Evolutionary conservation across 345 rosid species (phyloP), one percentile per base, ranked within the genome.

Genomic region (Luvunga scandens): DNA sequence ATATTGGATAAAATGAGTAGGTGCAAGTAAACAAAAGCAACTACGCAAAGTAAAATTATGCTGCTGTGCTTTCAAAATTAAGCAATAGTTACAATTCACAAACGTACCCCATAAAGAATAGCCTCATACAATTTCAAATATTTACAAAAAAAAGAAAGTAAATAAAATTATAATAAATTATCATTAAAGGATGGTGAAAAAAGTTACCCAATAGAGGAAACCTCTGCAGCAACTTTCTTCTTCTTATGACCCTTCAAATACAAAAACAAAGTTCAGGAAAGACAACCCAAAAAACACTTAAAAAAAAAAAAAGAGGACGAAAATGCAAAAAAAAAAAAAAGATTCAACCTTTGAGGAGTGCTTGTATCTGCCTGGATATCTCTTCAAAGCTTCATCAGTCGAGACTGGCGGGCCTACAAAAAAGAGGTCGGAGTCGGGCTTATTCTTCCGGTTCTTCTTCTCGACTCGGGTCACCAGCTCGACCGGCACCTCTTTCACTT

Each of bases 321-420:
- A 34, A 8, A 33, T 50, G 56, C 1, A 50, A 2, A 39, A 7
- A 28, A 48, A 30, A 10, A n/a, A n/a, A n/a, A n/a, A n/a, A n/a
- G n/a, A n/a, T n/a, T 0, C 6, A 60, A 82, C 88, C 83, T 60
- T 24, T 24, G 30, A 10, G 0, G 45, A 0, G 76, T 45, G 69
- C 6, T 38, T 60, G 25, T 62, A 39, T 10, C 55, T 5, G 2
- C 31, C 31, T 2, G 87, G 91, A 87, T 89, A 88, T 69, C 12
- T 72, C 8, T 31, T 1, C 12, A 13, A 16, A 5, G 91, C 85
- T 76, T 86, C 86, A 1, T 42, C 67, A 5, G 21, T 60, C 1
- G 86, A 45, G 65, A 86, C 21, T 0, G 84, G 86, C 2, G 70
- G 28, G 1, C 87, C 87, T 6, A 48, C 18, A 6, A 87, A 69